phyloP scores from a whole-genome alignment of 257 asterid genomes.

The Scutellaria barbata region DNA sequence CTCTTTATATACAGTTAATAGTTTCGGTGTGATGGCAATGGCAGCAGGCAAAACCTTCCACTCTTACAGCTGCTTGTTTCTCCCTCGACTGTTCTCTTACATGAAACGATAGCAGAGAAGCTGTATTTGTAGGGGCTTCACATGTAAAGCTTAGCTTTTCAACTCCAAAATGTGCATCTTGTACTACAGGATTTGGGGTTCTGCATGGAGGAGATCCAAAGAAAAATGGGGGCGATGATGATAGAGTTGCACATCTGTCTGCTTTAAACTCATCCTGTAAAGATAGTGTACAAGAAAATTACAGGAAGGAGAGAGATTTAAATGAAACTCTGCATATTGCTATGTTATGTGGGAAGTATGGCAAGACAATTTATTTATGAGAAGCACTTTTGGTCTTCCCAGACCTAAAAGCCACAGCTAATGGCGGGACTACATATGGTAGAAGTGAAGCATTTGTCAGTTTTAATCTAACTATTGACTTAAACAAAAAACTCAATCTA shows the following conservation, averaged over 20 bases:
- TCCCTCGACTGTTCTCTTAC: constrained; percentile 30
- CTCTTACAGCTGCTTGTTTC: constrained; percentile 43
- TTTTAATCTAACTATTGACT: not conserved
- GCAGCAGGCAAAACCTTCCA: constrained; percentile 53
- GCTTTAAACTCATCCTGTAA: constrained; percentile 43
- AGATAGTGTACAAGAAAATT: constrained; percentile 1
- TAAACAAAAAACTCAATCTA: not conserved
- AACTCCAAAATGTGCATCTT: constrained; percentile 47
- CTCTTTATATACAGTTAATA: constrained; percentile 28
- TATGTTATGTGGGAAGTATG: constrained; percentile 3
- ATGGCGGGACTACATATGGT: not conserved
- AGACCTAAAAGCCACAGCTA: not conserved
- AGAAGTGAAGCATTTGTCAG: not conserved
- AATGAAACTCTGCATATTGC: not conserved
- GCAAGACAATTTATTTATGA: not conserved
- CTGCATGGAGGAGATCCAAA: constrained; percentile 57
- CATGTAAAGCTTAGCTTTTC: constrained; percentile 14
- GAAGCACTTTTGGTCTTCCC: not conserved
- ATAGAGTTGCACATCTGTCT: constrained; percentile 34
- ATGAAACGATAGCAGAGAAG: constrained; percentile 30
- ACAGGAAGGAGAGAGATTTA: not conserved
- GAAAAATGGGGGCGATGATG: constrained; percentile 51
- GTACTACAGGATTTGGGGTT: constrained; percentile 48
- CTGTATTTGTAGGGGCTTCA: constrained; percentile 29
- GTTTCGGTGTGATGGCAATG: constrained; percentile 35